These are phyloP conservation scores for Paraphysoderma sedebokerense DNA, from an alignment of 371 early-diverging fungal species.

Conservation along the genomic window DNA sequence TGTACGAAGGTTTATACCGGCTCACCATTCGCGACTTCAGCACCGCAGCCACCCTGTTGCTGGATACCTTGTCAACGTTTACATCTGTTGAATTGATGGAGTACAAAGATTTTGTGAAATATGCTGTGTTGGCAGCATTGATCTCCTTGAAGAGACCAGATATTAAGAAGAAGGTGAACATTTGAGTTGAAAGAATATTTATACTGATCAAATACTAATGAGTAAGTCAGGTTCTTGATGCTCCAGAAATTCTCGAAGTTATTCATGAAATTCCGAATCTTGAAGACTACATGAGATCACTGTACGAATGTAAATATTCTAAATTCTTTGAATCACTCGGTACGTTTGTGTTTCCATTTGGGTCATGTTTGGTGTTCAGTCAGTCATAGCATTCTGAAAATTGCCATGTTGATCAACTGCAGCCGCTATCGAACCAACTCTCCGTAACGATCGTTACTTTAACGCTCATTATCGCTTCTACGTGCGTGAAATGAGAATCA, in stretches of 20 bases:
- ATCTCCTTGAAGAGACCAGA: constrained; percentile 81
- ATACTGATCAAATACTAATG: not conserved
- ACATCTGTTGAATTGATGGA: constrained; percentile 92
- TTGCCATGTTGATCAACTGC: too few species aligned
- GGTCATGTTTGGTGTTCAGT: too few species aligned
- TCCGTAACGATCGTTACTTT: constrained; percentile 49
- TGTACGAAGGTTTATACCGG: constrained; percentile 87
- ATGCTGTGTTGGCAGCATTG: constrained; percentile 76
- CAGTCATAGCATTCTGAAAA: too few species aligned
- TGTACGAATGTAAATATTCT: constrained; percentile 88
- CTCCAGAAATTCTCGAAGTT: constrained; percentile 94
- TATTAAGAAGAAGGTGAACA: constrained; percentile 74
- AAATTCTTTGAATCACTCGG: constrained; percentile 72
- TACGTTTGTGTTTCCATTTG: constrained; percentile 9
- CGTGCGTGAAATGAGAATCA: constrained; percentile 95
- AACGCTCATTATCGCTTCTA: constrained; percentile 74
- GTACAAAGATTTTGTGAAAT: constrained; percentile 93
- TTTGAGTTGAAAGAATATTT: not conserved
- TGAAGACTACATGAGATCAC: constrained; percentile 61
- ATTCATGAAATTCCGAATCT: constrained; percentile 74
- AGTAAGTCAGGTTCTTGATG: constrained; percentile 52
- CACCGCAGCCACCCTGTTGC: constrained; percentile 69
- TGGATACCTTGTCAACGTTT: constrained; percentile 94
- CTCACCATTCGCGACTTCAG: constrained; percentile 92
- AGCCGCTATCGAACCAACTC: constrained; percentile 49